A percentile compares a stretch with the other conserved stretches of the same genome.
Evolutionary conservation across 768 basidiomycete genomes (phyloP).

Genomic region (Rhodotorula taiwanensis): DNA sequence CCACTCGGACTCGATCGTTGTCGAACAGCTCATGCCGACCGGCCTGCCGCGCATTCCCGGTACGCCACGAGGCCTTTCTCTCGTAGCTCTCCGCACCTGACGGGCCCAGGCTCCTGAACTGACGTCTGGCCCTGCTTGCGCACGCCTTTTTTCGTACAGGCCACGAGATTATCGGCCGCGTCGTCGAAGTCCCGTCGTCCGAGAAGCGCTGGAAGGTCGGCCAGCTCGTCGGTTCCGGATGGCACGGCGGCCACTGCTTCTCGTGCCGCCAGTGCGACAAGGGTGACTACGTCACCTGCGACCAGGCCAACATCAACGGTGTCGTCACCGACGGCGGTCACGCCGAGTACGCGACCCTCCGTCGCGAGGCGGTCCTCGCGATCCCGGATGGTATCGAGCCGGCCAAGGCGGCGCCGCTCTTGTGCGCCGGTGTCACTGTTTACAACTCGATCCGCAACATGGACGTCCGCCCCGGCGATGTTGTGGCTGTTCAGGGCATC

Average conservation of each 20-base stretch:
- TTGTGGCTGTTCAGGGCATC: conserved; percentile 48
- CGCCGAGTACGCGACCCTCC: conserved; percentile 42
- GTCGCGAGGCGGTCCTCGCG: conserved; percentile 23
- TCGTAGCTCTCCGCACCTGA: not conserved
- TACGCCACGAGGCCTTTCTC: not conserved
- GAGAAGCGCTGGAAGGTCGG: conserved; percentile 40
- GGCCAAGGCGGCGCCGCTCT: conserved; percentile 31
- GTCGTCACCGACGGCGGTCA: conserved; percentile 27
- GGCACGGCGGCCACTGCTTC: conserved; percentile 34
- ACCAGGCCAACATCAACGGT: conserved; percentile 38
- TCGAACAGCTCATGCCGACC: conserved; percentile 11
- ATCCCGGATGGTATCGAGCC: conserved; percentile 34
- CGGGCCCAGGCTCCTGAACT: no score
- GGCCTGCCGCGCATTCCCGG: conserved; percentile 16
- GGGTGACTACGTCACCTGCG: conserved; percentile 35
- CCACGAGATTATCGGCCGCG: conserved; percentile 37
- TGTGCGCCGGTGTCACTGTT: conserved; percentile 44
- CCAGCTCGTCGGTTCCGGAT: conserved; percentile 36
- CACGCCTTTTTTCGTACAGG: conserved; percentile 1
- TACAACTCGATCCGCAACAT: conserved; percentile 45
- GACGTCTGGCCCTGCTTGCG: no score
- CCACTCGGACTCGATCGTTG: conserved; percentile 20
- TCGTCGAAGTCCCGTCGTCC: conserved; percentile 28
- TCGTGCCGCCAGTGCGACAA: not conserved
- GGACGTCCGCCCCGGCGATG: conserved; percentile 43